These are phyloP conservation scores for Colletotrichum chrysophilum DNA, from an alignment of 2,329 filamentous ascomycete species.

Conservation along the genomic window DNA sequence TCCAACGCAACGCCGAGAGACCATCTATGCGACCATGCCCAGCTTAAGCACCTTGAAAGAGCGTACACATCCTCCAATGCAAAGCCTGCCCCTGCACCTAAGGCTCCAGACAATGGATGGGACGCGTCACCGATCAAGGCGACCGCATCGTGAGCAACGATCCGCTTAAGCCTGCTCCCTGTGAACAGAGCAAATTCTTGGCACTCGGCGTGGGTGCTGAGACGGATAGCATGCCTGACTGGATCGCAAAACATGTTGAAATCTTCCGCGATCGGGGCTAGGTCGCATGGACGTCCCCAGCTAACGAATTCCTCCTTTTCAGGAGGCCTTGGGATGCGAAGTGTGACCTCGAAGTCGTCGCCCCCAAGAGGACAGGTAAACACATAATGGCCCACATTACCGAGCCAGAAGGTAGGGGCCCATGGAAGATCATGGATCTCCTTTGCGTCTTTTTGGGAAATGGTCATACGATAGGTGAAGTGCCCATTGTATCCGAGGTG, in stretches of 20 bases:
- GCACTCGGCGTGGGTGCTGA: not conserved
- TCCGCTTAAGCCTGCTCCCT: not conserved
- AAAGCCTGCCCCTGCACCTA: not conserved
- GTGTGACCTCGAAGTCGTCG: constrained; percentile 37
- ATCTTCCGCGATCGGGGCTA: not conserved
- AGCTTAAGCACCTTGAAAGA: not conserved
- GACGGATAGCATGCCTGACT: not conserved
- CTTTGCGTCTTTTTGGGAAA: not conserved
- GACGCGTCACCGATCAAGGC: not conserved
- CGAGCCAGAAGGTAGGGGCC: constrained; percentile 25
- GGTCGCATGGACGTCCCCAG: constrained; percentile 26
- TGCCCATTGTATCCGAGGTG: not conserved
- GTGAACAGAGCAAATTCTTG: not conserved
- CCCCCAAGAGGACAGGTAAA: constrained; percentile 36
- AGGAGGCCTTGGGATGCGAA: constrained; percentile 23
- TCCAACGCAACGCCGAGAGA: not conserved
- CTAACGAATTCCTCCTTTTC: constrained; percentile 29
- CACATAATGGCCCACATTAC: constrained; percentile 31
- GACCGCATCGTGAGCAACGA: not conserved
- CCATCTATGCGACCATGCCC: not conserved
- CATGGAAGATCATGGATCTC: not conserved
- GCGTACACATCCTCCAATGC: not conserved
- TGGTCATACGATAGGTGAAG: not conserved
- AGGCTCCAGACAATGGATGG: not conserved
- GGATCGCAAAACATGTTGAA: not conserved